phyloP scores from a whole-genome alignment of 1,139 yeast species.

The Blastobotrys aristatus region DNA sequence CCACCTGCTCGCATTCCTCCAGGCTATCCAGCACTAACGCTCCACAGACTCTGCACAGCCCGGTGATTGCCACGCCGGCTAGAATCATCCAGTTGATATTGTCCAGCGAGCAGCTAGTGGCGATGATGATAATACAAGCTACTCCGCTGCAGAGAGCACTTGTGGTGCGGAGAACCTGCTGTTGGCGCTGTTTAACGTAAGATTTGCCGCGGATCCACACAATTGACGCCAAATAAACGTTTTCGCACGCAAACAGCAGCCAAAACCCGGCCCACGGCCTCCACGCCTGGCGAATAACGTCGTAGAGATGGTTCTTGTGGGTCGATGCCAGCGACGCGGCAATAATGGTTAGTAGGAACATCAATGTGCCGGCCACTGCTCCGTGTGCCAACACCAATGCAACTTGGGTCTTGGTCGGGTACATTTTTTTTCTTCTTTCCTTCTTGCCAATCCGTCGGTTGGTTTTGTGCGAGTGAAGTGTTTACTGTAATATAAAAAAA shows the following conservation, averaged over 20 bases:
- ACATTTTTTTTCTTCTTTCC: neutral
- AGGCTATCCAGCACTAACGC: neutral
- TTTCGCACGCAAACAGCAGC: constrained; percentile 1
- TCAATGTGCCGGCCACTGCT: neutral
- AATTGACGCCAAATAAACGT: neutral
- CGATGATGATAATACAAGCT: neutral
- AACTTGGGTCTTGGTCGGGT: neutral
- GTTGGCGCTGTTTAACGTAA: neutral
- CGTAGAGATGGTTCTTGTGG: neutral
- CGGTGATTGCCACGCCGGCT: constrained; percentile 1
- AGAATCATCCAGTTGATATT: neutral
- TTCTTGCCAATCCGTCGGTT: too few relatives aligned
- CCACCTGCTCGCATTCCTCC: neutral
- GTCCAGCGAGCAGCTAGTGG: neutral
- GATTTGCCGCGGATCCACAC: neutral
- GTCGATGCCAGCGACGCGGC: neutral
- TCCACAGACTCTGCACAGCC: neutral
- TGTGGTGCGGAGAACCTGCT: neutral
- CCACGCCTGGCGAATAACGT: neutral
- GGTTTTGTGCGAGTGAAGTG: too few relatives aligned
- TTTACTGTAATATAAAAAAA: neutral
- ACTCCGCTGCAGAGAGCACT: neutral
- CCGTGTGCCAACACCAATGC: neutral
- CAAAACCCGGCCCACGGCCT: constrained; percentile 1
- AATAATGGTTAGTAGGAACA: neutral